Base-by-base conservation (phyloP, 179 eudicot genomes). In the Carnegiea gigantea region DNA sequence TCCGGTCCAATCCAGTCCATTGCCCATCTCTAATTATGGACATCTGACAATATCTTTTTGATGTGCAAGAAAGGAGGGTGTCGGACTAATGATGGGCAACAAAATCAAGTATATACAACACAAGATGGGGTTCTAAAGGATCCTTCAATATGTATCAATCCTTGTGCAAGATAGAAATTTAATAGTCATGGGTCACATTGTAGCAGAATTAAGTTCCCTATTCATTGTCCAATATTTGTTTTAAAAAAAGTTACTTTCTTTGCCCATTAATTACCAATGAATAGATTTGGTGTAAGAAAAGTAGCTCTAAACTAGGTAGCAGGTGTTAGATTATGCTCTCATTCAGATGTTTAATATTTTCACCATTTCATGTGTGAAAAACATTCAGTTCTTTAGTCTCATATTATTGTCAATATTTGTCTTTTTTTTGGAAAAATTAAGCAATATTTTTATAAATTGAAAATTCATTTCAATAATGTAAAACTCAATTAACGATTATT, bases 181-280 rank as follows among this genome's bases (percentile, higher is more conserved):
- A 28, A 8, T 17, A 21, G 30, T 30, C 13, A 62, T 59, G 18
- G 24, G 26, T 75, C 82, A 83, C 54, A 15, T 21, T 78, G 68
- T 83, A 59, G 6, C 44, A 64, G 44, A 1, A 14, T 26, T 40
- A 40, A 40, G 44, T 46, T 18, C n/a, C 6, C 10, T 71, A 26
- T 51, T 43, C 74, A 38, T 28, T 67, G 51, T 67, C 64, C 75
- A 81, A 18, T 60, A 21, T 76, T 67, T 73, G 79, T 49, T 73
- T 0, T n/a, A 62, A 82, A 0, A 30, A 62, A 82, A 33, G 3
- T 68, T n/a, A 68, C 43, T 70, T 70, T 26, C 38, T 65, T 28
- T 24, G 14, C 1, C 18, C 33, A 65, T 24, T 65, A 65, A 65
- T 65, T 65, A 65, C 38, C 71, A 65, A n/a, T 65, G 24, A 72